phyloP scores from a whole-genome alignment of 2,329 filamentous ascomycete genomes.

The Aspergillus novoparasiticus region DNA sequence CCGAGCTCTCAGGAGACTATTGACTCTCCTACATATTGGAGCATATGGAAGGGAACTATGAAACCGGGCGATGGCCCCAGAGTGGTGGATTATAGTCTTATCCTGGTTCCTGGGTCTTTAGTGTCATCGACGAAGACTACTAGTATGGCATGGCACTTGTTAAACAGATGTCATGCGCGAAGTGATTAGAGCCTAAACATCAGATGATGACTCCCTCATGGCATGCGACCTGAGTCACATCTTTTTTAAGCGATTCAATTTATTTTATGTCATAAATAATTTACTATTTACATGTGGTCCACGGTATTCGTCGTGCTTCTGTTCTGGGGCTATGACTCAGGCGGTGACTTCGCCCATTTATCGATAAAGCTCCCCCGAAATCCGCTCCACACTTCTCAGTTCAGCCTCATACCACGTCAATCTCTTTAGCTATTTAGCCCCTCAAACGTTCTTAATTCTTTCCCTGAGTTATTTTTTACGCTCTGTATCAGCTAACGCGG shows the following conservation, averaged over 20 bases:
- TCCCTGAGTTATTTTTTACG: slow-evolving; percentile 2
- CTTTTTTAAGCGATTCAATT: not conserved
- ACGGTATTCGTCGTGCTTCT: not conserved
- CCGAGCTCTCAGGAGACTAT: slow-evolving; percentile 8
- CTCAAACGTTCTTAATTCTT: not conserved
- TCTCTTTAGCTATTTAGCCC: not conserved
- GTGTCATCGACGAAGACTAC: not conserved
- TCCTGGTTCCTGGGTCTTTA: not conserved
- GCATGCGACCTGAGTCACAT: not conserved
- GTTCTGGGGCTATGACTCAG: slow-evolving; percentile 18
- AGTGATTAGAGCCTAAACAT: not conserved
- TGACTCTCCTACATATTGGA: slow-evolving; percentile 13
- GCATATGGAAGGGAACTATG: slow-evolving; percentile 15
- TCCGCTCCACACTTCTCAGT: slow-evolving; percentile 8
- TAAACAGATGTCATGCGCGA: not conserved
- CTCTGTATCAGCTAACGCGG: slow-evolving; percentile 1
- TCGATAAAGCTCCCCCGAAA: slow-evolving; percentile 34
- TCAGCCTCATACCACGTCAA: slow-evolving; percentile 6
- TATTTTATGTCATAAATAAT: not conserved
- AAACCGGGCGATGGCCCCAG: slow-evolving; percentile 8
- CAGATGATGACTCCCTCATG: not conserved
- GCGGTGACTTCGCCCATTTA: slow-evolving; percentile 31
- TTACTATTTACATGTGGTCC: not conserved
- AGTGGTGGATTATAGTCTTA: not conserved
- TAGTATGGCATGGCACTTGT: not conserved